Percentiles rank a stretch among this genome's conserved stretches.
These are phyloP conservation scores for Coemansia sp. DNA, from an alignment of 192 early-diverging fungal species.

Conservation along the genomic window DNA sequence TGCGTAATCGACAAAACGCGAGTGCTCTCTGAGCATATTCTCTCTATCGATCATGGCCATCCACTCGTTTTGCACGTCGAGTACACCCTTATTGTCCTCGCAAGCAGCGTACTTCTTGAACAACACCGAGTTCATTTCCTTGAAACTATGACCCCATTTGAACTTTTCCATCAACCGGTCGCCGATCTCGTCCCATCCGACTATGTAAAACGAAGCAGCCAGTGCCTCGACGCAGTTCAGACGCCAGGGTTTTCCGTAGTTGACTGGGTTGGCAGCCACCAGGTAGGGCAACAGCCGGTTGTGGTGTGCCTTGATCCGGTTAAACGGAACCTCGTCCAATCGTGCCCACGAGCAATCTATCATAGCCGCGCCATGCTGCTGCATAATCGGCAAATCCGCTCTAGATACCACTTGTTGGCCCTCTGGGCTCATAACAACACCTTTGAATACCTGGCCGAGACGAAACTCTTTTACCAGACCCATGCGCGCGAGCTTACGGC, in stretches of 20 bases:
- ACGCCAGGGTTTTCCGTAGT: slow-evolving; percentile 95
- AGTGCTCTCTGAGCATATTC: slow-evolving; percentile 49
- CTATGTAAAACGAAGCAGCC: slow-evolving; percentile 90
- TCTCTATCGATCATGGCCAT: slow-evolving; percentile 73
- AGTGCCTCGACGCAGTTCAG: slow-evolving; percentile 98
- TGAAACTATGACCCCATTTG: slow-evolving; percentile 95
- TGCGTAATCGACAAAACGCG: slow-evolving; percentile 23
- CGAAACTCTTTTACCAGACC: slow-evolving; percentile 78
- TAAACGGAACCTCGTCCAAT: slow-evolving; percentile 92
- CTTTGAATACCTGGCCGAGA: slow-evolving; percentile 82
- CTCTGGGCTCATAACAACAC: slow-evolving; percentile 85
- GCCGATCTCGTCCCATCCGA: slow-evolving; percentile 71
- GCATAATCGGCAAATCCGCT: slow-evolving; percentile 77
- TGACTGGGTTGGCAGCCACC: slow-evolving; percentile 95
- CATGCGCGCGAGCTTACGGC: slow-evolving; percentile 82
- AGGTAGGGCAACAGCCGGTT: slow-evolving; percentile 93
- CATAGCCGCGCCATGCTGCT: slow-evolving; percentile 78
- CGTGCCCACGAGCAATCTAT: slow-evolving; percentile 98
- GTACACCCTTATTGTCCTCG: slow-evolving; percentile 70
- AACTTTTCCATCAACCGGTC: slow-evolving; percentile 82
- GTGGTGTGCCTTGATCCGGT: slow-evolving; percentile 76
- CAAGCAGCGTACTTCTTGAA: slow-evolving; percentile 75
- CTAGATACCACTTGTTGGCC: slow-evolving; percentile 86
- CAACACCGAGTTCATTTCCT: slow-evolving; percentile 83
- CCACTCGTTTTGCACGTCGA: slow-evolving; percentile 78